Evolutionary conservation across 768 basidiomycete species (phyloP).

Genomic region (Pleurotus platypus): DNA sequence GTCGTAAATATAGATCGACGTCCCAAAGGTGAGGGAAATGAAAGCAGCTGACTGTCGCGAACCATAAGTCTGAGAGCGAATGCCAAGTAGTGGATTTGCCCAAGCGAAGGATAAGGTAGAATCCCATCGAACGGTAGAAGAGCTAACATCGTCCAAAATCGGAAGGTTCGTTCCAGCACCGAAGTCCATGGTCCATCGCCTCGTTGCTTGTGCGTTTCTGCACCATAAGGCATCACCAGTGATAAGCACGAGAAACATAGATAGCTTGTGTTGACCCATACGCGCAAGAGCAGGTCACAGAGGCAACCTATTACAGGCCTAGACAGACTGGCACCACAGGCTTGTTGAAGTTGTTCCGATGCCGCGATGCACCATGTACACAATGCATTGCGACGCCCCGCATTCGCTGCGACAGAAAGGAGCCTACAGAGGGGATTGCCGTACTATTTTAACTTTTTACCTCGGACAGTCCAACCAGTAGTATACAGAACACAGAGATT

Average conservation of each 20-base stretch:
- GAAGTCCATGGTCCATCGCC: slow-evolving; percentile 7
- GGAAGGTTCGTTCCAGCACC: slow-evolving; percentile 6
- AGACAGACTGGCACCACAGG: slow-evolving; percentile 2
- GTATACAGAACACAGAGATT: not conserved
- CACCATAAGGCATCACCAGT: slow-evolving; percentile 3
- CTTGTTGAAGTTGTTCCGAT: slow-evolving; percentile 2
- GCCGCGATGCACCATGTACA: not conserved
- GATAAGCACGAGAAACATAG: slow-evolving; percentile 8
- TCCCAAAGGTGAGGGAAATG: slow-evolving; percentile 4
- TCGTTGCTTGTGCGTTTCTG: slow-evolving; percentile 5
- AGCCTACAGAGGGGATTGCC: not conserved
- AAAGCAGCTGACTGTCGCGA: slow-evolving; percentile 1
- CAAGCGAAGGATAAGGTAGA: slow-evolving; percentile 1
- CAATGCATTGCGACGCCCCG: not conserved
- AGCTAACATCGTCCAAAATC: not conserved
- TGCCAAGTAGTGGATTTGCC: not conserved
- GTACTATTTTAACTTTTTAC: slow-evolving; percentile 5
- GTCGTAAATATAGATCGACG: slow-evolving; percentile 4
- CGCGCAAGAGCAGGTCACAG: not conserved
- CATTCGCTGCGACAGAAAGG: slow-evolving; percentile 1
- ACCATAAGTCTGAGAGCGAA: not conserved
- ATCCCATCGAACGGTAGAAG: not conserved
- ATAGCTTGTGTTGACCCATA: slow-evolving; percentile 2
- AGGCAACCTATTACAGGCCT: not conserved
- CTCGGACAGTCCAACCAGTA: slow-evolving; percentile 6